phyloP scores from a whole-genome alignment of 306 rosid species.

The Vicia sativa region DNA sequence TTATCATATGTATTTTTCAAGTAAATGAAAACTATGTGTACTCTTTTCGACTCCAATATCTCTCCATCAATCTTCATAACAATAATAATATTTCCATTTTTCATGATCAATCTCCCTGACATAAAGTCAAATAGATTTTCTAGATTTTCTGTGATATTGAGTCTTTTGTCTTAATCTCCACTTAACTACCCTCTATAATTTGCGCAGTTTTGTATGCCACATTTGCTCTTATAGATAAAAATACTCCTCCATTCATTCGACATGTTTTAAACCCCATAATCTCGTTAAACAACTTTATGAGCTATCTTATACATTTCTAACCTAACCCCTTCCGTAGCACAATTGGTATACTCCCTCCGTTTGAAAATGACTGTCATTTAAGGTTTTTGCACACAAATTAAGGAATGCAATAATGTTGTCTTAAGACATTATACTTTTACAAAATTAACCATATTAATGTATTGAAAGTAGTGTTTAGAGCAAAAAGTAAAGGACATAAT shows the following conservation, averaged over 20 bases:
- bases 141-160: neutral
- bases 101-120: neutral
- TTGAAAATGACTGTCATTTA: no score
- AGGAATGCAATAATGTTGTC: no score
- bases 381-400: no score
- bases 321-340: neutral
- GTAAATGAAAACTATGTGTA: neutral
- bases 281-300: neutral
- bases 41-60: no score
- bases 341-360: neutral
- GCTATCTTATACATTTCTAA: constrained; percentile 2
- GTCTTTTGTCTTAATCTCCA: neutral
- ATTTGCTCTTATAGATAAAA: neutral
- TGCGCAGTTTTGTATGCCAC: neutral
- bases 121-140: neutral
- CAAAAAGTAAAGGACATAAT: no score
- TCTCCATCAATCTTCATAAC: neutral
- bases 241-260: neutral
- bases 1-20: neutral
- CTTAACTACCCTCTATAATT: neutral
- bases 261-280: neutral
- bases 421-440: no score
- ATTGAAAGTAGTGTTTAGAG: no score
- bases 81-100: neutral
- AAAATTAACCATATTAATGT: no score